Evolutionary conservation across 371 early-diverging fungal species (phyloP), one percentile per base, ranked within the genome.

Genomic region (Syncephalastrum sp.): DNA sequence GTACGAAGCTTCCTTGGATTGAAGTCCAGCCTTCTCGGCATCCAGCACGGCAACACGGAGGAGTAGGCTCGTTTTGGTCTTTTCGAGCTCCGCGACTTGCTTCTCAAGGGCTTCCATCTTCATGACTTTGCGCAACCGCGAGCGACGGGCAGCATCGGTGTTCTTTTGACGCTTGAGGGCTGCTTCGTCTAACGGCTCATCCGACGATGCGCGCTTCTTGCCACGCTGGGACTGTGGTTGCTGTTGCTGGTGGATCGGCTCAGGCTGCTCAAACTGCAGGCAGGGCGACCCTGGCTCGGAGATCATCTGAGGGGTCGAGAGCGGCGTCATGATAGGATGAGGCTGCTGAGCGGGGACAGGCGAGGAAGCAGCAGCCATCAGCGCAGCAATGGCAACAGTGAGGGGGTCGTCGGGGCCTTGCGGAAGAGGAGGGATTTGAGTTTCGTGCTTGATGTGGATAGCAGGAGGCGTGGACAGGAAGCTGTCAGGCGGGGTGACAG

Each of bases 81-180:
- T 55, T 65, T 92, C 91, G 12, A 95, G 80, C 55, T 85, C 84
- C 5, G 74, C 66, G 27, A 89, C 90, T 49, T 84, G 83, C 54
- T 62, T 65, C 72, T 94, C 93, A 17, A 95, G 85, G 24, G 82
- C 68, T 63, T 91, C 91, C 68, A 95, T 82, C 61, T 84, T 82
- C 59, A 83, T 77, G 42, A 87, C 74, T 83, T 92, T 94, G 72
- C 90, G 86, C 54, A 85, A 75, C 47, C 95, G 90, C 27, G 91
- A 91, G 51, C 94, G 91, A 44, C 94, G 86, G 23, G 95, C 95
- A 2, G 95, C 94, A 64, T 93, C 92, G 15, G 92, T 93, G 78
- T 93, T 93, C 81, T 88, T 89, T 57, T 82, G 81, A 46, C 90
- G 87, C 75, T 89, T 89, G 54, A 85, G 72, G 23, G 84, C 78